Percentiles rank a stretch among this genome's conserved stretches.
Conservation (phyloP, 345 rosid species). For the Mallotus nudiflorus region DNA sequence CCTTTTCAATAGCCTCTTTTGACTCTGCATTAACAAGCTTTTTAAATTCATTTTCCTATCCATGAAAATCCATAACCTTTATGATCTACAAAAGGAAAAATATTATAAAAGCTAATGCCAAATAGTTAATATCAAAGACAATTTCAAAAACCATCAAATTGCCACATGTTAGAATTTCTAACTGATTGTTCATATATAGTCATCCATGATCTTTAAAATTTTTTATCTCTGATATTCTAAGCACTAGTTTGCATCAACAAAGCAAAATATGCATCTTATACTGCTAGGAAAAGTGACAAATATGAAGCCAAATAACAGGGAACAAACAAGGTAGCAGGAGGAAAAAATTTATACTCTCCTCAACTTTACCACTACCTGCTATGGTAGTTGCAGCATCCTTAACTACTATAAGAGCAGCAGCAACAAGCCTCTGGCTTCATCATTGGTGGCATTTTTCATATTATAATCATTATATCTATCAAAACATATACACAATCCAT, state of each 20-base stretch:
- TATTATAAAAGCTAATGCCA: neutral
- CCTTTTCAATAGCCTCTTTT: too few relatives aligned
- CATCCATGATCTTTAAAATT: too few relatives aligned
- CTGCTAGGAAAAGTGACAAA: too few relatives aligned
- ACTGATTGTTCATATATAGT: neutral
- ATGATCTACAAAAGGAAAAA: constrained; percentile 49
- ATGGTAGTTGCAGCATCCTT: constrained; percentile 70
- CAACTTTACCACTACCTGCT: constrained; percentile 65
- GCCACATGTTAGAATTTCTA: neutral
- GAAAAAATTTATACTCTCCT: constrained; percentile 44
- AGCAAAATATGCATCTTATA: too few relatives aligned
- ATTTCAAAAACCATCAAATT: neutral
- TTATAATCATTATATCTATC: constrained; percentile 28
- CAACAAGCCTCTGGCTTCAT: constrained; percentile 68
- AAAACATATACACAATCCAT: neutral
- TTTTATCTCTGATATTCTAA: too few relatives aligned
- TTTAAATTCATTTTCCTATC: constrained; percentile 71
- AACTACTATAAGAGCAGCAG: constrained; percentile 89
- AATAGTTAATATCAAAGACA: neutral
- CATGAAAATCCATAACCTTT: constrained; percentile 82
- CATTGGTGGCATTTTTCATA: constrained; percentile 37
- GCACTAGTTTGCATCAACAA: too few relatives aligned
- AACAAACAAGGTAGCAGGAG: too few relatives aligned
- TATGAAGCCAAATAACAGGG: too few relatives aligned
- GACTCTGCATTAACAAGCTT: constrained; percentile 73